Conservation (phyloP, 208 protist genomes). For the Leishmania amazonensis region DNA sequence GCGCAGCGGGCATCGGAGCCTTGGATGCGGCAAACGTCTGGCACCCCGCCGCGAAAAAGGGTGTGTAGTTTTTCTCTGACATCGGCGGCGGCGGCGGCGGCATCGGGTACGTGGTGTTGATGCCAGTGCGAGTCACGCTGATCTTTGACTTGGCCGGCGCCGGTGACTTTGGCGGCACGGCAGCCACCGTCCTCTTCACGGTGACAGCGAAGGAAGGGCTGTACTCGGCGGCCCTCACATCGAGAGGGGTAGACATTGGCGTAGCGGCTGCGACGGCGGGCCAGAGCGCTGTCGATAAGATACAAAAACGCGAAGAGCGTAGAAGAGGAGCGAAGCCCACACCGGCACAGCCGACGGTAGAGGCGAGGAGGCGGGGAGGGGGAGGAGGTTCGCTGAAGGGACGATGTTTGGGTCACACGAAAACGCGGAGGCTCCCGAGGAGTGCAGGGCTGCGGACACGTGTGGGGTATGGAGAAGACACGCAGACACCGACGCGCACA, state of each 20-base stretch:
- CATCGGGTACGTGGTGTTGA: slow-evolving; percentile 38
- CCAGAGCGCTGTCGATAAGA: not conserved
- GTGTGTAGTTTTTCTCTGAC: not conserved
- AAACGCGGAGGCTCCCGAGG: not conserved
- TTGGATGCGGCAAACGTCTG: not conserved
- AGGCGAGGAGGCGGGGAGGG: not conserved
- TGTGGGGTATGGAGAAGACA: not conserved
- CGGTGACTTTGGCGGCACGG: slow-evolving; percentile 2
- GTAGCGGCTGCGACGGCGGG: not conserved
- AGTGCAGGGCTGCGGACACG: not conserved
- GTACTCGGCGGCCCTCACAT: slow-evolving; percentile 17
- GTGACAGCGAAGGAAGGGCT: slow-evolving; percentile 12
- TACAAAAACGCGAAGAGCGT: not conserved
- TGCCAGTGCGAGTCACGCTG: slow-evolving; percentile 47
- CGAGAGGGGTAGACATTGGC: slow-evolving; percentile 11
- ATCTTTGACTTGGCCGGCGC: slow-evolving; percentile 36
- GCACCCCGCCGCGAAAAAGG: not conserved
- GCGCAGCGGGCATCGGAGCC: not conserved
- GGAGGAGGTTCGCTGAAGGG: not conserved
- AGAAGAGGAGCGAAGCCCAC: not conserved
- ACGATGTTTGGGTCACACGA: not conserved
- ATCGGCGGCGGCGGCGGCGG: slow-evolving; percentile 8
- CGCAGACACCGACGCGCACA: not conserved
- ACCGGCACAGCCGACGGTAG: not conserved
- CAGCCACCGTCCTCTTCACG: slow-evolving; percentile 4